These are phyloP conservation scores for Orobanche coerulescens DNA, from an alignment of 257 asterid species.

Conservation along the genomic window DNA sequence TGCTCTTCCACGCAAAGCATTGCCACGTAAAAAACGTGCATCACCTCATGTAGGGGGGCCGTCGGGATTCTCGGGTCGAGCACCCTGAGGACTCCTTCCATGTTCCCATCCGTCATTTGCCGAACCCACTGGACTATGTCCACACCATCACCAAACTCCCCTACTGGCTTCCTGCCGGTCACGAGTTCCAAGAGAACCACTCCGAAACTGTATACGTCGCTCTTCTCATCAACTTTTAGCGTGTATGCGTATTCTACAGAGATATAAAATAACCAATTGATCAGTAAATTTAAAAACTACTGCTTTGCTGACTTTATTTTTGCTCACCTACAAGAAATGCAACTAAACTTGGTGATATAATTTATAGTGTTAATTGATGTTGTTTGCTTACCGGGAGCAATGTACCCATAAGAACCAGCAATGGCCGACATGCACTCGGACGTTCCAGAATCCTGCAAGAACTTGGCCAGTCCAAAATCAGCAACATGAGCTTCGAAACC, in stretches of 20 bases:
- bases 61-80: constrained; percentile 81
- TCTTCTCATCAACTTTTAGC: constrained; percentile 92
- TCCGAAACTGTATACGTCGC: constrained; percentile 94
- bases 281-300: neutral
- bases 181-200: constrained; percentile 85
- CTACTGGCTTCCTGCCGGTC: constrained; percentile 79
- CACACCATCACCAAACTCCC: constrained; percentile 95
- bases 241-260: constrained; percentile 88
- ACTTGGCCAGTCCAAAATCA: constrained; percentile 96
- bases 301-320: neutral
- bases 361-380: too few species aligned
- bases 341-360: constrained; percentile 8
- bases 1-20: constrained; percentile 96
- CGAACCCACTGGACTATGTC: constrained; percentile 98
- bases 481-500: constrained; percentile 93
- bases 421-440: constrained; percentile 99
- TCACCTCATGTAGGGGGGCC: constrained; percentile 74
- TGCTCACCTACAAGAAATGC: neutral
- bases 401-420: constrained; percentile 97
- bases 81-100: constrained; percentile 68
- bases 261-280: neutral
- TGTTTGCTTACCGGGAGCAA: constrained; percentile 67
- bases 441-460: constrained; percentile 88
- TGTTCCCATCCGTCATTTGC: constrained; percentile 71
- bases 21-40: constrained; percentile 88